Conservation (phyloP, 2,329 filamentous ascomycete genomes). For the Metarhizium robertsii region DNA sequence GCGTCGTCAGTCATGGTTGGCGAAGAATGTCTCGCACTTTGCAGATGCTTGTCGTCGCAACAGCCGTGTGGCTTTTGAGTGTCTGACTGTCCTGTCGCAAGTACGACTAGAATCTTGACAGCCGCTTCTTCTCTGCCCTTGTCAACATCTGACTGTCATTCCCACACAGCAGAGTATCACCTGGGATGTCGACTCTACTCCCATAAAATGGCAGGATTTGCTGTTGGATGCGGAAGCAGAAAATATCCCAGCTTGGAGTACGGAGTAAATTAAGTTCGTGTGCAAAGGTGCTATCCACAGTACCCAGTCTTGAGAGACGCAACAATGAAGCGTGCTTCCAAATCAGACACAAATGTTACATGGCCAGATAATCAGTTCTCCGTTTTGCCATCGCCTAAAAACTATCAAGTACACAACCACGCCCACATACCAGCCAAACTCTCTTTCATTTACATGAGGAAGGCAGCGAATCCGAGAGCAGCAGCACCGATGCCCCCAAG, state of each 20-base stretch:
- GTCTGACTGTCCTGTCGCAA: neutral
- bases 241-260: too few species aligned
- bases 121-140: too few species aligned
- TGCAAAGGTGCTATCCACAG: too few species aligned
- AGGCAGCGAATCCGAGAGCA: constrained; percentile 3
- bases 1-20: neutral
- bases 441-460: constrained; percentile 1
- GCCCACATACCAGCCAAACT: neutral
- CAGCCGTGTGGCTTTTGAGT: neutral
- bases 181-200: too few species aligned
- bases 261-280: too few species aligned
- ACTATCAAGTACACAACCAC: neutral
- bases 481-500: neutral
- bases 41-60: neutral
- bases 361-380: neutral
- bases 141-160: neutral
- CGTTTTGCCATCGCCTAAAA: neutral
- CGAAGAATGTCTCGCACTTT: neutral
- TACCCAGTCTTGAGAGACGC: neutral
- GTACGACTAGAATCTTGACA: too few species aligned
- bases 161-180: too few species aligned
- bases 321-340: neutral
- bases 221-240: too few species aligned
- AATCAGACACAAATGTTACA: neutral
- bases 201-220: too few species aligned